Evolutionary conservation across 2,329 filamentous ascomycete species (phyloP).

Genomic region (Aspergillus candidus): DNA sequence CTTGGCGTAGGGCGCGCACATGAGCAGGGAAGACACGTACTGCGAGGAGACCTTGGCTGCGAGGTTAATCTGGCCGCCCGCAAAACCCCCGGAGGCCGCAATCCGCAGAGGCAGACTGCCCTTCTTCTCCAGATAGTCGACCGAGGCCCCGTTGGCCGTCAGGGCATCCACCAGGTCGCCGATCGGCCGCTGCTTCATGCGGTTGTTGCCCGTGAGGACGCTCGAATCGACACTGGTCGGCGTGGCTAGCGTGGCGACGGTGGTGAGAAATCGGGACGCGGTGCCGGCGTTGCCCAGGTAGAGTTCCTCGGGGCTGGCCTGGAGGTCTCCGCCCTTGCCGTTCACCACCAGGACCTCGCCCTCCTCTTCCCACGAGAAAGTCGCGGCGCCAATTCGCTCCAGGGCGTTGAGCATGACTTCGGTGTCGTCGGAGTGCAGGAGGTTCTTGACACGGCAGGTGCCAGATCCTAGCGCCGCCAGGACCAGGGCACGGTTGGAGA

Average conservation of each 20-base stretch:
- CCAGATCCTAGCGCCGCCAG: conserved; percentile 84
- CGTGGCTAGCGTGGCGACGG: conserved; percentile 76
- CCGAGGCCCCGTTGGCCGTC: conserved; percentile 74
- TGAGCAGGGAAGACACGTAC: conserved; percentile 92
- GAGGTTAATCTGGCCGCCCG: conserved; percentile 81
- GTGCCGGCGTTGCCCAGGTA: conserved; percentile 97
- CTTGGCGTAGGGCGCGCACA: conserved; percentile 96
- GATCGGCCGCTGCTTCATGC: conserved; percentile 95
- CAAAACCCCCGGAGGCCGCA: conserved; percentile 73
- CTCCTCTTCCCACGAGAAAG: conserved; percentile 88
- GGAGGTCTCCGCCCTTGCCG: conserved; percentile 80
- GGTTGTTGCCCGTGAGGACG: conserved; percentile 82
- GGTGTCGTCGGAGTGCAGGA: conserved; percentile 93
- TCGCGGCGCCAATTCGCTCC: conserved; percentile 72
- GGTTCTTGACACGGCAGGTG: conserved; percentile 79
- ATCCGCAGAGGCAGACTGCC: conserved; percentile 80
- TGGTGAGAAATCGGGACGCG: conserved; percentile 89
- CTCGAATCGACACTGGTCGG: conserved; percentile 60
- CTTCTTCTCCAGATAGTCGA: conserved; percentile 78
- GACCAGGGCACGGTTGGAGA: conserved; percentile 93
- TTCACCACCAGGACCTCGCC: conserved; percentile 86
- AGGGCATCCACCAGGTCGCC: conserved; percentile 88
- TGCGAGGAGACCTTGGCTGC: conserved; percentile 97
- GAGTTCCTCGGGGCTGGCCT: conserved; percentile 67
- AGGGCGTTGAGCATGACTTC: conserved; percentile 97